phyloP scores from a whole-genome alignment of 805 yeast species.

The Candida caryicola region DNA sequence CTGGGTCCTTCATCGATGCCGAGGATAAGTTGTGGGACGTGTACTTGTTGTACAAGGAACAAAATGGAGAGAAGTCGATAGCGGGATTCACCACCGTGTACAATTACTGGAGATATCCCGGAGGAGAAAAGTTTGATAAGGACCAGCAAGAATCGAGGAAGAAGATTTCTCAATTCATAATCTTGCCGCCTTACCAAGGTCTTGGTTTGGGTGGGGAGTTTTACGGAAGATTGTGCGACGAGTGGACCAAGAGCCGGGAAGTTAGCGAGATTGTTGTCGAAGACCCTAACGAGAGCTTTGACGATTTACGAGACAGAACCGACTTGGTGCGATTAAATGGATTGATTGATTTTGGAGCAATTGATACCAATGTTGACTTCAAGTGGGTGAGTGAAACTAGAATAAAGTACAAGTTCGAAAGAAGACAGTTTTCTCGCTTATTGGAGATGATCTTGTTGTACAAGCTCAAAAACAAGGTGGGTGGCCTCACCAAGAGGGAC shows the following conservation, averaged over 20 bases:
- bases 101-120: constrained; percentile 74
- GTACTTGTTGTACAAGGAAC: constrained; percentile 47
- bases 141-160: constrained; percentile 45
- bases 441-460: constrained; percentile 69
- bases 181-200: constrained; percentile 82
- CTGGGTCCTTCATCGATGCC: constrained; percentile 83
- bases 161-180: constrained; percentile 83
- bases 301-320: constrained; percentile 80
- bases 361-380: constrained; percentile 18
- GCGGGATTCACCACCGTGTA: constrained; percentile 84
- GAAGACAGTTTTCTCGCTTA: constrained; percentile 73
- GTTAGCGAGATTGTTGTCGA: constrained; percentile 82
- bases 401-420: constrained; percentile 55
- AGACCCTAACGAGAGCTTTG: constrained; percentile 92
- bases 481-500: constrained; percentile 29
- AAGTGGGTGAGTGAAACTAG: constrained; percentile 44
- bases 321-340: constrained; percentile 50
- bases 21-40: constrained; percentile 79
- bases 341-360: constrained; percentile 17
- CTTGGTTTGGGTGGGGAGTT: constrained; percentile 66
- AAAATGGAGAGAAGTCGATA: constrained; percentile 38
- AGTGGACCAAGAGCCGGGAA: constrained; percentile 51
- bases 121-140: constrained; percentile 50
- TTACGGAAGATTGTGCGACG: constrained; percentile 52
- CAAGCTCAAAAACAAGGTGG: constrained; percentile 24